These are phyloP conservation scores for Sequoiadendron giganteum DNA, from an alignment of 75 land plant genomes.

Conservation along the genomic window DNA sequence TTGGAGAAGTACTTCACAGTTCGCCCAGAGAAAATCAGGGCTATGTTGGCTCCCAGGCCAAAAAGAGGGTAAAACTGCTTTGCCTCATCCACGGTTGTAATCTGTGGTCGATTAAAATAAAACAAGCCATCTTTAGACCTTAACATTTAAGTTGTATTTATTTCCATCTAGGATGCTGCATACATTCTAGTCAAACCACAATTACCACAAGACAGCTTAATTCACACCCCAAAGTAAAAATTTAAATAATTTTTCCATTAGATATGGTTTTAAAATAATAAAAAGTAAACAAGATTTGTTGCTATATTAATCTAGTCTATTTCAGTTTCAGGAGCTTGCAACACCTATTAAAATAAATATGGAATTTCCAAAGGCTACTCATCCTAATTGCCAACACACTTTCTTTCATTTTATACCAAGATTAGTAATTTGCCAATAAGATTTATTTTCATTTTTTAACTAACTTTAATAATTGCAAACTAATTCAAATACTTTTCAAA, in stretches of 20 bases:
- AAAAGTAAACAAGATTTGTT: neutral
- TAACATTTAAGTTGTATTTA: neutral
- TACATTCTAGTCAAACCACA: neutral
- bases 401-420: neutral
- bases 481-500: neutral
- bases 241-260: neutral
- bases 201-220: neutral
- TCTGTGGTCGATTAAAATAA: conserved; percentile 49
- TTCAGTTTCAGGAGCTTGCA: neutral
- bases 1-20: conserved; percentile 98
- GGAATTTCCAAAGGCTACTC: neutral
- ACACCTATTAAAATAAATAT: neutral
- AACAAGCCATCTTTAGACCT: neutral
- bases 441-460: neutral
- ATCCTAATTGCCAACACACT: neutral
- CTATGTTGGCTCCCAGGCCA: conserved; percentile 97
- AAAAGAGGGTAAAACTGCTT: conserved; percentile 94
- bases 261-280: neutral
- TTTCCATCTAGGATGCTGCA: neutral
- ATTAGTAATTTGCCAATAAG: neutral
- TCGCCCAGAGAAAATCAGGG: conserved; percentile 94
- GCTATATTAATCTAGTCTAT: neutral
- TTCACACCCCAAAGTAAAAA: neutral
- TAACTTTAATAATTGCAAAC: neutral
- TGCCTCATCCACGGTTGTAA: conserved; percentile 96